Percentiles rank a stretch among this genome's conserved stretches.
These are phyloP conservation scores for Zoysia japonica DNA, from an alignment of 176 grass and related monocot genomes.

Conservation along the genomic window DNA sequence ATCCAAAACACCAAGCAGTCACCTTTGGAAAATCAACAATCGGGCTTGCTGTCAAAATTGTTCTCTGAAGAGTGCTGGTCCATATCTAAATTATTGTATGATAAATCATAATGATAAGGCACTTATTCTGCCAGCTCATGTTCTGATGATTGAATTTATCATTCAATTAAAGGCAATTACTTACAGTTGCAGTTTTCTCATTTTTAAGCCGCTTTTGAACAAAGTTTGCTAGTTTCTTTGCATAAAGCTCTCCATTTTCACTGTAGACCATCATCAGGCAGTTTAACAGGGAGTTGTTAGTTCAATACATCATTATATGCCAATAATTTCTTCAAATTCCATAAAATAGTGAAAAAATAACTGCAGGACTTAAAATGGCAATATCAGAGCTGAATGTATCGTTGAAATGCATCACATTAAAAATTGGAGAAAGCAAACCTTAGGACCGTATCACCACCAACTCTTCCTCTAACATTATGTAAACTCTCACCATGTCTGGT, in stretches of 20 bases:
- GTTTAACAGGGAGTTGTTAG: slow-evolving; percentile 32
- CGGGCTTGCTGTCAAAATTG: slow-evolving; percentile 87
- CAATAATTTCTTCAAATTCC: neutral
- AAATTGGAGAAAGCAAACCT: slow-evolving; percentile 61
- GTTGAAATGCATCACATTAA: slow-evolving; percentile 30
- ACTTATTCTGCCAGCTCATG: slow-evolving; percentile 21
- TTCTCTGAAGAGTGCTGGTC: slow-evolving; percentile 99
- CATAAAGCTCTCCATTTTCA: slow-evolving; percentile 86
- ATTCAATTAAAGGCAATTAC: slow-evolving; percentile 39
- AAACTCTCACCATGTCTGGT: slow-evolving; percentile 97
- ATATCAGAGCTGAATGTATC: slow-evolving; percentile 3
- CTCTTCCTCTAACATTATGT: slow-evolving; percentile 91
- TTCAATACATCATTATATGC: slow-evolving; percentile 34
- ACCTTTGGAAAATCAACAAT: slow-evolving; percentile 99
- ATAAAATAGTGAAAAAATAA: slow-evolving; percentile 29
- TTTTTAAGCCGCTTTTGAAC: slow-evolving; percentile 88
- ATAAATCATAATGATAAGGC: slow-evolving; percentile 28
- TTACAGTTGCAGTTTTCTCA: slow-evolving; percentile 92
- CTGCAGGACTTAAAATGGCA: slow-evolving; percentile 32
- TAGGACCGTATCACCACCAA: slow-evolving; percentile 92
- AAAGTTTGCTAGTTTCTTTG: slow-evolving; percentile 92
- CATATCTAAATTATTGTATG: slow-evolving; percentile 66
- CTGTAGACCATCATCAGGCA: slow-evolving; percentile 48
- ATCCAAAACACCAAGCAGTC: slow-evolving; percentile 15
- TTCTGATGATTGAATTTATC: slow-evolving; percentile 24